These are phyloP conservation scores for Pulveroboletus frians DNA, from an alignment of 768 basidiomycete species.

Conservation along the genomic window DNA sequence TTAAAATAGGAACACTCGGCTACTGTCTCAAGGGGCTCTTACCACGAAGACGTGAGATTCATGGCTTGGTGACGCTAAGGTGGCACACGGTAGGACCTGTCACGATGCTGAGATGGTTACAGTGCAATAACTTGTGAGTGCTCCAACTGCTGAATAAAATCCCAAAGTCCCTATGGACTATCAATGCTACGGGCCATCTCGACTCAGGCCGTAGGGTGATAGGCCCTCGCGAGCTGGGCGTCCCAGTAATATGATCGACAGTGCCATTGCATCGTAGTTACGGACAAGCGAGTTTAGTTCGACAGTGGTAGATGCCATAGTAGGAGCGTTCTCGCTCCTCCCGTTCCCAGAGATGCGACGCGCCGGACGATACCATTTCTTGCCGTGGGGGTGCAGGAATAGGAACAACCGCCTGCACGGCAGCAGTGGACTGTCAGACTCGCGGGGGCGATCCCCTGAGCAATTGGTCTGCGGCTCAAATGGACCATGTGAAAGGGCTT, in stretches of 20 bases:
- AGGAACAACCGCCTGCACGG: neutral
- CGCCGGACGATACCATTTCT: slow-evolving; percentile 26
- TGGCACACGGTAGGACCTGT: neutral
- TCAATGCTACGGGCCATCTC: slow-evolving; percentile 9
- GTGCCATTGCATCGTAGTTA: slow-evolving; percentile 76
- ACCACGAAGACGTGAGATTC: slow-evolving; percentile 2
- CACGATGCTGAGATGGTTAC: neutral
- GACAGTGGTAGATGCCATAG: slow-evolving; percentile 59
- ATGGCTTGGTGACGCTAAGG: neutral
- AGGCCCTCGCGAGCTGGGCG: slow-evolving; percentile 54
- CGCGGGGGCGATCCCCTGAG: slow-evolving; percentile 46
- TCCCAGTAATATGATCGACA: slow-evolving; percentile 60
- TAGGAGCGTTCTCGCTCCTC: slow-evolving; percentile 60
- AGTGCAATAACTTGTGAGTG: neutral
- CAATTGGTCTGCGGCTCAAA: slow-evolving; percentile 63
- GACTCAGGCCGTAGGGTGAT: slow-evolving; percentile 17
- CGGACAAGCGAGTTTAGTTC: slow-evolving; percentile 73
- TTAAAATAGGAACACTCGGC: slow-evolving; percentile 12
- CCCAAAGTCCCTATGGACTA: slow-evolving; percentile 15
- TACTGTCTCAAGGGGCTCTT: slow-evolving; percentile 7
- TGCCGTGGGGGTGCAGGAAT: slow-evolving; percentile 1
- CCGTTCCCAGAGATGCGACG: slow-evolving; percentile 55
- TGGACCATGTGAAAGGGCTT: slow-evolving; percentile 66
- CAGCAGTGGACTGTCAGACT: slow-evolving; percentile 22
- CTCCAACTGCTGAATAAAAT: slow-evolving; percentile 27